Evolutionary conservation across 331 rosid genomes (phyloP), one percentile per base, ranked within the genome.

Genomic region (Pyrus hybrid): DNA sequence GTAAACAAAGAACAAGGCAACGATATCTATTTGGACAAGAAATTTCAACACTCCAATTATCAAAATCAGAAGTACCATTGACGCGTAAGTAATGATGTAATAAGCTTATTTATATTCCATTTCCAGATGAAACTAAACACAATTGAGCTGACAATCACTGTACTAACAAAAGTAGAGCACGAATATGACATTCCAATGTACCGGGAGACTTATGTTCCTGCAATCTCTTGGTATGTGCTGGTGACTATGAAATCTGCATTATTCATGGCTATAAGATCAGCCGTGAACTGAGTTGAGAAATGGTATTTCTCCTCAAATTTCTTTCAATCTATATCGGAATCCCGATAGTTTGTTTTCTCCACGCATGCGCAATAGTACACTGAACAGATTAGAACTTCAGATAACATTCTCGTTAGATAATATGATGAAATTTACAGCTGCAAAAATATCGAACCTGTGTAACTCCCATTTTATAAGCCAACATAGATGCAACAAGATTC

Each of bases 401-500:
- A 73, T 20, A 62, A 73, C 77, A 61, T 41, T 41, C 69, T 66
- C 25, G 51, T 72, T 58, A 0, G 53, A 41, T 58, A n/a, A 64
- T 26, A 37, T 22, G 53, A 66, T 62, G 26, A 70, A 51, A 10
- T 23, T 28, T 22, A 11, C 13, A 45, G 60, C 73, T 32, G 49
- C 37, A 64, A 71, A 53, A 13, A 13, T 22, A 71, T 73, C 58
- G 56, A 53, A 92, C 96, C 97, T 87, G 93, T 28, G 92, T 89
- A 71, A 93, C 90, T 66, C 98, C 98, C 96, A 93, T 90, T 76
- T 90, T 93, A 77, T 85, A 85, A 73, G 98, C 84, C 87, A 93
- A 82, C 77, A 93, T 82, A 74, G 98, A 88, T 33, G 98, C 93
- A 47, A 93, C 96, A 76, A 93, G 98, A 84, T 93, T 93, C 62